Evolutionary conservation across 768 basidiomycete genomes (phyloP), one percentile per base, ranked within the genome.

Genomic region (Tricholoma terreum): DNA sequence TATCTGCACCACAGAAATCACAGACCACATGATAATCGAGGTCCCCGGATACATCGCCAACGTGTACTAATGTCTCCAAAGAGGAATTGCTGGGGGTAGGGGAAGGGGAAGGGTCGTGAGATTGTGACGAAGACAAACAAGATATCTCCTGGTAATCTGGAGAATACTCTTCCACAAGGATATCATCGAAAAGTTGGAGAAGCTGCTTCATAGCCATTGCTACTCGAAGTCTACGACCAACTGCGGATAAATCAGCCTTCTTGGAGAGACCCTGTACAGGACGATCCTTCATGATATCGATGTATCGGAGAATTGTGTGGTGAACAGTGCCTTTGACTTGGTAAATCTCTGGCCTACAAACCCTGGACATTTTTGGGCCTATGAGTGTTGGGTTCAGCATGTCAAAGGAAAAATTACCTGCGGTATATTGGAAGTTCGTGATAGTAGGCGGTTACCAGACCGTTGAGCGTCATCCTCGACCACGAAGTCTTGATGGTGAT

Each of bases 401-500:
- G 54, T 6, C 17, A 11, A 35, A 50, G 24, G 53, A 40, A 9
- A 3, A 55, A 74, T 57, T 56, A 91, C 92, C 92, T 79, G 67
- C 84, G 82, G 68, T 93, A 94, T 12, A 94, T 80, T 0, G 89
- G 89, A 33, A 94, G 75, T 61, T 94, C 92, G 43, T 88, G 81
- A 63, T 83, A 80, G 31, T 88, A 75, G 2, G 90, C 87, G 0
- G 77, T 74, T 38, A 69, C 67, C 12, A 91, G 67, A 3, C 89
- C 86, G 48, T 73, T 67, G 24, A 88, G 63, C 6, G 89, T 87
- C 90, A 94, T 92, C 46, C 92, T 77, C 1, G 90, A 92, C 92
- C 92, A 94, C 1, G 89, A 88, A 4, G 85, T 84, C 71, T 94
- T 94, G 67, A 92, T 76, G 0, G 89, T 90, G 21, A 94, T 79